phyloP scores from a whole-genome alignment of 2,329 filamentous ascomycete genomes.

The Dothideomycetes sp. region DNA sequence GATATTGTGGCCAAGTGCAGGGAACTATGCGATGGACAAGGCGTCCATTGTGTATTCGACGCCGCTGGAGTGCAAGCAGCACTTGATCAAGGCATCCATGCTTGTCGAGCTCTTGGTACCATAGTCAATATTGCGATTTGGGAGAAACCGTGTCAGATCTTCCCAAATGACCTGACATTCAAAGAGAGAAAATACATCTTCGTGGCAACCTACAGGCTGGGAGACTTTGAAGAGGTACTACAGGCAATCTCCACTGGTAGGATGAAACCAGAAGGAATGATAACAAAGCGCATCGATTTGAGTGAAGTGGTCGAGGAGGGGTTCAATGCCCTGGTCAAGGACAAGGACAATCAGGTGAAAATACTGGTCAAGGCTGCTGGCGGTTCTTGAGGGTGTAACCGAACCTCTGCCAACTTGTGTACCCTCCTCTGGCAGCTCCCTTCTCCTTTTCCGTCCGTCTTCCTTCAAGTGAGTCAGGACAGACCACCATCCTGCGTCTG shows the following conservation, averaged over 20 bases:
- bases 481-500: too few species aligned
- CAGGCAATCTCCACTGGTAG: slow-evolving; percentile 35
- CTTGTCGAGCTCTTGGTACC: slow-evolving; percentile 38
- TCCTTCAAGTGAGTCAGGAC: too few species aligned
- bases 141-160: slow-evolving; percentile 40
- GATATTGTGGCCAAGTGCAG: slow-evolving; percentile 35
- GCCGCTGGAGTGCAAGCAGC: slow-evolving; percentile 42
- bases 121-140: slow-evolving; percentile 46
- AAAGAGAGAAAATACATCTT: slow-evolving; percentile 42
- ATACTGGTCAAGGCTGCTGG: slow-evolving; percentile 25
- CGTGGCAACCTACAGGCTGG: slow-evolving; percentile 40
- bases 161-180: slow-evolving; percentile 41
- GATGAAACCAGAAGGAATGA: slow-evolving; percentile 35
- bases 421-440: too few species aligned
- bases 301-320: slow-evolving; percentile 36
- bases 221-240: slow-evolving; percentile 39
- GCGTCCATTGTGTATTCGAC: slow-evolving; percentile 41
- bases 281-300: slow-evolving; percentile 36
- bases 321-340: slow-evolving; percentile 35
- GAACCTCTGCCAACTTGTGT: too few species aligned
- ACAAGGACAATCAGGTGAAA: slow-evolving; percentile 40
- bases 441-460: too few species aligned
- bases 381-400: neutral
- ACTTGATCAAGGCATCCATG: slow-evolving; percentile 37
- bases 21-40: slow-evolving; percentile 32